phyloP scores from a whole-genome alignment of 2,329 filamentous ascomycete species.

The Fusarium protoensiforme region DNA sequence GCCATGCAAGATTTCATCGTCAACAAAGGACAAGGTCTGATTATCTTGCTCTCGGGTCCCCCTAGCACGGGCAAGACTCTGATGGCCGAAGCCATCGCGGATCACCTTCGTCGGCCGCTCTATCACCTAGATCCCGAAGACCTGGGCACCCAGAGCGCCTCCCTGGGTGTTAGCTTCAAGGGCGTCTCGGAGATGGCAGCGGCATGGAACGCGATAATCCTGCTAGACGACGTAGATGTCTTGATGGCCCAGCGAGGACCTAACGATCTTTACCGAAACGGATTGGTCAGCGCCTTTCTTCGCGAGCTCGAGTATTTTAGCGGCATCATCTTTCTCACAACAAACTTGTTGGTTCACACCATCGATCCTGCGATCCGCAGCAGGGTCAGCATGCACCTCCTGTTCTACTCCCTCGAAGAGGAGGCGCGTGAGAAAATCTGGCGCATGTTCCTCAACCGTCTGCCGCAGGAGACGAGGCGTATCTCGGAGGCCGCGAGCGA shows the following conservation, averaged over 20 bases:
- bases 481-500: no score
- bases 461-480: constrained; percentile 34
- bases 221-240: constrained; percentile 65
- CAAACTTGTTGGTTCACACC: constrained; percentile 54
- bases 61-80: constrained; percentile 61
- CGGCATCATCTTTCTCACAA: constrained; percentile 59
- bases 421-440: constrained; percentile 55
- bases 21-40: constrained; percentile 57
- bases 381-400: constrained; percentile 59
- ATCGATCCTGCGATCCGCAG: constrained; percentile 59
- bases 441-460: constrained; percentile 57
- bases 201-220: constrained; percentile 61
- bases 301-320: constrained; percentile 58
- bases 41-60: constrained; percentile 58
- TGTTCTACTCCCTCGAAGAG: constrained; percentile 53
- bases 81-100: constrained; percentile 57
- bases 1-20: constrained; percentile 54
- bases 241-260: constrained; percentile 61
- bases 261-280: constrained; percentile 60
- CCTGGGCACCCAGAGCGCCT: constrained; percentile 56
- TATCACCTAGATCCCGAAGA: constrained; percentile 60
- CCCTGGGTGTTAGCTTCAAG: constrained; percentile 60
- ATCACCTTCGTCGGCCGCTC: constrained; percentile 56
- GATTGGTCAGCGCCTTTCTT: constrained; percentile 60
- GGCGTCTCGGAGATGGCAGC: constrained; percentile 59